Conservation (phyloP, 1,139 yeast genomes). For the Yueomyces sp. region DNA sequence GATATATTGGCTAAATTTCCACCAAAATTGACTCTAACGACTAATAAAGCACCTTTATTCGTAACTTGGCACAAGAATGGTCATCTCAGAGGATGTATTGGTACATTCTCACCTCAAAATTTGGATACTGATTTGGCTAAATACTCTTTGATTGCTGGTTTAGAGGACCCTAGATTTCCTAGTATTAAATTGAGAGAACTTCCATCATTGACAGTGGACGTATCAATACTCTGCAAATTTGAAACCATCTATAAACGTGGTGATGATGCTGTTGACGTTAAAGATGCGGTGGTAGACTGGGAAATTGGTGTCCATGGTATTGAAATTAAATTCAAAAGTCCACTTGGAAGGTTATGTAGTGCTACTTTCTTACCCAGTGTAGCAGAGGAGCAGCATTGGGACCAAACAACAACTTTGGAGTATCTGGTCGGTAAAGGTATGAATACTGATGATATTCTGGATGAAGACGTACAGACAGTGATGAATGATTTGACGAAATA, state of each 20-base stretch:
- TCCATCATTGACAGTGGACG: slow-evolving; percentile 29
- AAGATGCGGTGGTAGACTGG: slow-evolving; percentile 44
- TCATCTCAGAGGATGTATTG: slow-evolving; percentile 77
- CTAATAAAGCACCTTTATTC: background rate
- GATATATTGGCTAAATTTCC: background rate
- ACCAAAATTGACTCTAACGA: background rate
- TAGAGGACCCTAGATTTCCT: slow-evolving; percentile 64
- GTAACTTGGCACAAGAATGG: background rate
- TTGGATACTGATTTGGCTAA: slow-evolving; percentile 46
- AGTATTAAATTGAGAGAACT: slow-evolving; percentile 54
- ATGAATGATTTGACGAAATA: slow-evolving; percentile 16
- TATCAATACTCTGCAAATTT: slow-evolving; percentile 24
- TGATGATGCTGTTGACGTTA: slow-evolving; percentile 9
- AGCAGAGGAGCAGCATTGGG: slow-evolving; percentile 85
- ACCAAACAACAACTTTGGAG: slow-evolving; percentile 52
- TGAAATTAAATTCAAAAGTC: slow-evolving; percentile 35
- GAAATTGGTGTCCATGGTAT: slow-evolving; percentile 74
- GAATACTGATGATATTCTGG: slow-evolving; percentile 1
- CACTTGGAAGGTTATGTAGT: slow-evolving; percentile 28
- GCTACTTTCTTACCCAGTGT: slow-evolving; percentile 90
- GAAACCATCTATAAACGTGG: slow-evolving; percentile 12
- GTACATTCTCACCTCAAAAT: slow-evolving; percentile 49
- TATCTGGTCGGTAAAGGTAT: slow-evolving; percentile 60
- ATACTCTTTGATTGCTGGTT: slow-evolving; percentile 58
- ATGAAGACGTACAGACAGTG: slow-evolving; percentile 6